These are phyloP conservation scores for Vararia minispora DNA, from an alignment of 768 basidiomycete genomes.

Conservation along the genomic window DNA sequence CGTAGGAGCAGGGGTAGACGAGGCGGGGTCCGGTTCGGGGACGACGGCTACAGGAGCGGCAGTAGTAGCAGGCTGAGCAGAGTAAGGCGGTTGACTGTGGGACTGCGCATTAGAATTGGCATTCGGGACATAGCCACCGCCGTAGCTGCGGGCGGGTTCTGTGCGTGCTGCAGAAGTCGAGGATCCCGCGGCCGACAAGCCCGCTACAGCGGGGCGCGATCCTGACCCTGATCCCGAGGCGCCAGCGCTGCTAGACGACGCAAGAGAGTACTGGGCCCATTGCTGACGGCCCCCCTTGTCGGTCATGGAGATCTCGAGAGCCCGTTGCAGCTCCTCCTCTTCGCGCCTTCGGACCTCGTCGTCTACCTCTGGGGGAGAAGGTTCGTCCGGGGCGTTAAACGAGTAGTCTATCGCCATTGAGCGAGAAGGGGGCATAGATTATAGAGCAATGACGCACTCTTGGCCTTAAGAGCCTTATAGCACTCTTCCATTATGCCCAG, in stretches of 20 bases:
- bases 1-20: conserved; percentile 19
- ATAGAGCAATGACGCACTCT: conserved; percentile 40
- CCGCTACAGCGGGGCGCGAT: conserved; percentile 8
- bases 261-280: conserved; percentile 36
- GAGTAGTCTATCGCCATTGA: conserved; percentile 43
- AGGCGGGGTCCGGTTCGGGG: conserved; percentile 14
- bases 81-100: conserved; percentile 13
- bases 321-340: conserved; percentile 91
- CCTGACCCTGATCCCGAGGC: conserved; percentile 19
- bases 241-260: conserved; percentile 25
- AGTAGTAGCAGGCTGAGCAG: conserved; percentile 1
- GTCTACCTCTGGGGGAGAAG: conserved; percentile 58
- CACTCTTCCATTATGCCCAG: conserved; percentile 89
- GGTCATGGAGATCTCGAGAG: conserved; percentile 84
- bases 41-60: conserved; percentile 13
- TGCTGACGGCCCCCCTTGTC: conserved; percentile 73
- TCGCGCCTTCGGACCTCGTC: conserved; percentile 76
- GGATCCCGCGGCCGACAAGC: conserved; percentile 15
- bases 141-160: conserved; percentile 24
- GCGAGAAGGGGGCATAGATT: conserved; percentile 2
- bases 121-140: conserved; percentile 49
- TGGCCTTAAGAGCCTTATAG: conserved; percentile 68
- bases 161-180: conserved; percentile 10
- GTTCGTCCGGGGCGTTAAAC: conserved; percentile 51
- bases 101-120: conserved; percentile 31